Evolutionary conservation across 257 asterid species (phyloP).

Genomic region (Lycium ferocissimum): DNA sequence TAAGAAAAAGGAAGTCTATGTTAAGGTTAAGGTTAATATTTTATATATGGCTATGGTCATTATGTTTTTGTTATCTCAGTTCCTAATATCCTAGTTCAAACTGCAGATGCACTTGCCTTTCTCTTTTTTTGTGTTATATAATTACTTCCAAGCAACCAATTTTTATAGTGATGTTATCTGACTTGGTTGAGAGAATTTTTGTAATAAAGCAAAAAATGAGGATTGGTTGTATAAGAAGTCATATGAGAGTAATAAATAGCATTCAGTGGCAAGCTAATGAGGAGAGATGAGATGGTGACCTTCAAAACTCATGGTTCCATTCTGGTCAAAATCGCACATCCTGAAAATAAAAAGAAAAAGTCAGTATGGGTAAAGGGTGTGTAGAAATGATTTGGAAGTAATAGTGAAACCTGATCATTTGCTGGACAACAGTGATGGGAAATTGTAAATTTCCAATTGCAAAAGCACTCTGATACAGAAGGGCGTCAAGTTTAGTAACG

Average conservation of each 20-base stretch:
- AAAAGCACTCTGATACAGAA: conserved; percentile 57
- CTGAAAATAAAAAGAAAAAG: conserved; percentile 42
- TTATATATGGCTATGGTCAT: background rate
- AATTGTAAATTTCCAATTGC: conserved; percentile 74
- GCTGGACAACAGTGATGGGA: conserved; percentile 73
- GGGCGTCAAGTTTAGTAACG: background rate
- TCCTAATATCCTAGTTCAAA: background rate
- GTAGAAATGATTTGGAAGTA: background rate
- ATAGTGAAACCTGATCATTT: conserved; percentile 72
- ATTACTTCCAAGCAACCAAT: background rate
- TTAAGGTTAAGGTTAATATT: background rate
- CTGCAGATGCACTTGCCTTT: background rate
- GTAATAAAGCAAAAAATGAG: background rate
- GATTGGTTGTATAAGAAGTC: too few relatives aligned
- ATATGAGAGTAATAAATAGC: background rate
- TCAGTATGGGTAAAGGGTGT: background rate
- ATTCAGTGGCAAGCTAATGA: background rate
- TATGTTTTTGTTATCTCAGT: background rate
- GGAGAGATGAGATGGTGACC: conserved; percentile 44
- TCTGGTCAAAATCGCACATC: conserved; percentile 83
- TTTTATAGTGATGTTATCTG: background rate
- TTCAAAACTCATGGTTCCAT: conserved; percentile 84
- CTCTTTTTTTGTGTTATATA: background rate
- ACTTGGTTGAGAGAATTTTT: background rate
- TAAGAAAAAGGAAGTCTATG: background rate